Evolutionary conservation across 2,329 filamentous ascomycete species (phyloP).

Genomic region (Curvularia verruculosa): DNA sequence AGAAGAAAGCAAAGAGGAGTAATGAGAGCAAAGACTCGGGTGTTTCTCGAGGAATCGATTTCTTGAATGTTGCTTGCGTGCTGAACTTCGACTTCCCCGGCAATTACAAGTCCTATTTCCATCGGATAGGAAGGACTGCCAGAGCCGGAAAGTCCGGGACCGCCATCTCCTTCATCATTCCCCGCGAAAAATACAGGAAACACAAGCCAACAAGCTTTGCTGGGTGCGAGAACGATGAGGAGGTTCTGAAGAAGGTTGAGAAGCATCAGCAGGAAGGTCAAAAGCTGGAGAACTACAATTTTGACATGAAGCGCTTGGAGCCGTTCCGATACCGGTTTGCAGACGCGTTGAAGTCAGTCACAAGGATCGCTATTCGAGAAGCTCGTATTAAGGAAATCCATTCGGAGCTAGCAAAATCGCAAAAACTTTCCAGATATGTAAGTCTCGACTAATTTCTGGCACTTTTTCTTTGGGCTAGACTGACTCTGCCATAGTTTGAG

Average conservation of each 20-base stretch:
- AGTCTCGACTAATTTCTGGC: not conserved
- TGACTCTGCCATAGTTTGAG: constrained; percentile 72
- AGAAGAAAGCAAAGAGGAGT: constrained; percentile 65
- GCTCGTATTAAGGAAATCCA: constrained; percentile 86
- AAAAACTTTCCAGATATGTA: constrained; percentile 68
- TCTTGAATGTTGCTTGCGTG: constrained; percentile 81
- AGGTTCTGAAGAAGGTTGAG: constrained; percentile 78
- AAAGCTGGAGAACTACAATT: constrained; percentile 86
- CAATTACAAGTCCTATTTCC: constrained; percentile 90
- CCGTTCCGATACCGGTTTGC: constrained; percentile 89
- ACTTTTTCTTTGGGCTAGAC: not conserved
- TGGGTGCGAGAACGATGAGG: constrained; percentile 81
- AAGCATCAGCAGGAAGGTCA: constrained; percentile 82
- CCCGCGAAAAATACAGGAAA: constrained; percentile 80
- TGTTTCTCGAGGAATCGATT: constrained; percentile 95
- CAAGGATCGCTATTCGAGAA: constrained; percentile 86
- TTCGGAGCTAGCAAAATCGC: constrained; percentile 88
- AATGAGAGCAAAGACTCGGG: constrained; percentile 83
- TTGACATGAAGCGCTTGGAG: constrained; percentile 93
- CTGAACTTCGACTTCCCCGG: constrained; percentile 96
- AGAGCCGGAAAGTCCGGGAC: constrained; percentile 91
- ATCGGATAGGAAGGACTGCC: constrained; percentile 92
- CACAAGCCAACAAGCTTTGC: constrained; percentile 84
- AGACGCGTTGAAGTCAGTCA: constrained; percentile 88
- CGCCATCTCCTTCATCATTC: constrained; percentile 93